Percentiles rank a stretch among this genome's conserved stretches.
Conservation (phyloP, 345 rosid species). For the Rhodomyrtus tomentosa region DNA sequence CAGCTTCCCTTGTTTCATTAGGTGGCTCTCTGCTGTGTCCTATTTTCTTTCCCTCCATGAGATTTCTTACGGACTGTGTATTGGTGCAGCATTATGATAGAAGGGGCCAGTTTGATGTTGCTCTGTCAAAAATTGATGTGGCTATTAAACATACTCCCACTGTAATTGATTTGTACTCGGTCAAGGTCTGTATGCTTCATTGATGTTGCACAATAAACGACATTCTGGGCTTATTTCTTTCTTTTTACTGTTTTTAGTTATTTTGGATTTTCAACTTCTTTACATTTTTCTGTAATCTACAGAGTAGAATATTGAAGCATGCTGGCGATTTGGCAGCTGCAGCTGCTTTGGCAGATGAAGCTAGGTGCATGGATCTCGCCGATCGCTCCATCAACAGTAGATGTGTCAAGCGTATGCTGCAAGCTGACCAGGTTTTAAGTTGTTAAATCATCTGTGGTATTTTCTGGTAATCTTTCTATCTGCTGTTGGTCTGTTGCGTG, state of each 20-base stretch:
- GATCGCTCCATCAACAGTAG: constrained; percentile 94
- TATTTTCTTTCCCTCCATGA: not conserved
- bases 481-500: not conserved
- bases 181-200: constrained; percentile 42
- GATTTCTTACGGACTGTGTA: constrained; percentile 3
- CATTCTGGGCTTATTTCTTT: not conserved
- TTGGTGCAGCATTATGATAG: constrained; percentile 92
- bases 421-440: constrained; percentile 83
- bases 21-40: not conserved
- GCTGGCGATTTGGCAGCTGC: constrained; percentile 91
- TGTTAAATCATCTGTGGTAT: not conserved
- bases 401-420: constrained; percentile 96
- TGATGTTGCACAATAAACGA: not conserved
- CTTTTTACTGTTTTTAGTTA: not conserved
- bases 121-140: constrained; percentile 77
- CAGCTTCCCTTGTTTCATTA: not conserved
- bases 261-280: not conserved
- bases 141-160: constrained; percentile 95
- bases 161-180: constrained; percentile 87
- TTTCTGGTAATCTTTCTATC: not conserved
- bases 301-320: constrained; percentile 98
- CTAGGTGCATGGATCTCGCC: constrained; percentile 98
- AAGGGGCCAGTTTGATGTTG: constrained; percentile 65
- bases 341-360: constrained; percentile 97
- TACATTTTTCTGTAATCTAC: constrained; percentile 10